These are phyloP conservation scores for Parastagonospora nodorum DNA, from an alignment of 2,329 filamentous ascomycete species.

Conservation along the genomic window DNA sequence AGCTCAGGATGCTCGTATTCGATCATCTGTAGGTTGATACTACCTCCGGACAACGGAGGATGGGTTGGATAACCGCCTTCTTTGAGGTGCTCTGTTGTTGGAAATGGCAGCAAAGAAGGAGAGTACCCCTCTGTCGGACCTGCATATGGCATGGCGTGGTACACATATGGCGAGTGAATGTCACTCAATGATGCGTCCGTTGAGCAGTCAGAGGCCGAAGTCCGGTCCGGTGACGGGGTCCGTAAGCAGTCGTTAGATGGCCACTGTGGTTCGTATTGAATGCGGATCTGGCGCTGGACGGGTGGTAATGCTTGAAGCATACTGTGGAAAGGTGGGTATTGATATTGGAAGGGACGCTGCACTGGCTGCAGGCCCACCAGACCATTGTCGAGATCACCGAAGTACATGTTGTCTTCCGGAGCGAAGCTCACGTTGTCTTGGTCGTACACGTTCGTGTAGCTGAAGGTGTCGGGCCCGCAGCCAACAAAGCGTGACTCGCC, in stretches of 20 bases:
- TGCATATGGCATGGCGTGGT: slow-evolving; percentile 20
- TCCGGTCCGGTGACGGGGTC: slow-evolving; percentile 41
- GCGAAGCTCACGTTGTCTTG: slow-evolving; percentile 14
- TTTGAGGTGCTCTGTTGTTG: slow-evolving; percentile 18
- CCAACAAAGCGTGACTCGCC: slow-evolving; percentile 22
- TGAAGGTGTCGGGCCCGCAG: slow-evolving; percentile 17
- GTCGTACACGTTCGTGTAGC: slow-evolving; percentile 17
- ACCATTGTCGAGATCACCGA: slow-evolving; percentile 22
- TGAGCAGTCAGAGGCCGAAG: slow-evolving; percentile 37
- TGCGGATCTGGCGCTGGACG: slow-evolving; percentile 17
- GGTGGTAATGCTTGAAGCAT: slow-evolving; percentile 37
- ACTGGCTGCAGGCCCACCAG: slow-evolving; percentile 34
- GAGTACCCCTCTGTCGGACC: slow-evolving; percentile 21
- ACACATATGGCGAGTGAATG: slow-evolving; percentile 29
- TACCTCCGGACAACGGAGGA: slow-evolving; percentile 13
- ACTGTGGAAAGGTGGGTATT: slow-evolving; percentile 28
- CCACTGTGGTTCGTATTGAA: slow-evolving; percentile 29
- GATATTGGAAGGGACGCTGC: slow-evolving; percentile 43
- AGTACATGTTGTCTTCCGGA: slow-evolving; percentile 22
- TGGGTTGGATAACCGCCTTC: slow-evolving; percentile 18
- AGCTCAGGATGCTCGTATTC: slow-evolving; percentile 37
- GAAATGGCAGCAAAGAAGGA: slow-evolving; percentile 24
- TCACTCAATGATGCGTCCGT: slow-evolving; percentile 40
- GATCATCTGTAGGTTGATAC: slow-evolving; percentile 37
- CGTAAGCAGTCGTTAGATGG: slow-evolving; percentile 25